Conservation (phyloP, 2,329 filamentous ascomycete species). For the Penicillium sclerotiorum region DNA sequence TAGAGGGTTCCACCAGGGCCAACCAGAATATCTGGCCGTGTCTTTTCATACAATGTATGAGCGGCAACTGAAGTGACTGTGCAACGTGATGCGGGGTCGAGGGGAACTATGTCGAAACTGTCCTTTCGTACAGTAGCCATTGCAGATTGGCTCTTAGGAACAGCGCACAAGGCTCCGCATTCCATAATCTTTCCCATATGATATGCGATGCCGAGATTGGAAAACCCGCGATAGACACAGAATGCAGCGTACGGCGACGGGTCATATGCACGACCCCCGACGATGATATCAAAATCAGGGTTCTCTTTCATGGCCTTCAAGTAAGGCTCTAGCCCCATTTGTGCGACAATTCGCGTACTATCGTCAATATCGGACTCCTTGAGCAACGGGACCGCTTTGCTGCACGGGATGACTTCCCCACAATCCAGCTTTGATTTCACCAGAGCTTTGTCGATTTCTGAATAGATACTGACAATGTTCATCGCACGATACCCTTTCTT, state of each 20-base stretch:
- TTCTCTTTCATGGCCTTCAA: background rate
- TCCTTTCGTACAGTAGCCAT: constrained; percentile 49
- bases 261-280: constrained; percentile 51
- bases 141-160: constrained; percentile 50
- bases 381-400: constrained; percentile 43
- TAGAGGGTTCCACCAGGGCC: constrained; percentile 56
- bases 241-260: constrained; percentile 46
- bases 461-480: constrained; percentile 38
- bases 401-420: constrained; percentile 44
- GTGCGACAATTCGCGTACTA: constrained; percentile 45
- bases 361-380: constrained; percentile 42
- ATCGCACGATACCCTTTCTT: too few species aligned
- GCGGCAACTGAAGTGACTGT: constrained; percentile 55
- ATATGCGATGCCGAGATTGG: constrained; percentile 40
- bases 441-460: constrained; percentile 40
- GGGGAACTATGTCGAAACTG: constrained; percentile 52
- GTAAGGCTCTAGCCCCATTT: constrained; percentile 52
- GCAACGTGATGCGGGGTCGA: constrained; percentile 45
- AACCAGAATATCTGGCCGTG: constrained; percentile 52
- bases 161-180: constrained; percentile 44
- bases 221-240: constrained; percentile 35
- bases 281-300: constrained; percentile 47
- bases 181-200: constrained; percentile 56
- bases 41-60: constrained; percentile 60
- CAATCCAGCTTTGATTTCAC: constrained; percentile 34